Percentiles rank a stretch among this genome's conserved stretches.
phyloP scores from a whole-genome alignment of 1,284 basidiomycete genomes.

The Boletus coffeatus region DNA sequence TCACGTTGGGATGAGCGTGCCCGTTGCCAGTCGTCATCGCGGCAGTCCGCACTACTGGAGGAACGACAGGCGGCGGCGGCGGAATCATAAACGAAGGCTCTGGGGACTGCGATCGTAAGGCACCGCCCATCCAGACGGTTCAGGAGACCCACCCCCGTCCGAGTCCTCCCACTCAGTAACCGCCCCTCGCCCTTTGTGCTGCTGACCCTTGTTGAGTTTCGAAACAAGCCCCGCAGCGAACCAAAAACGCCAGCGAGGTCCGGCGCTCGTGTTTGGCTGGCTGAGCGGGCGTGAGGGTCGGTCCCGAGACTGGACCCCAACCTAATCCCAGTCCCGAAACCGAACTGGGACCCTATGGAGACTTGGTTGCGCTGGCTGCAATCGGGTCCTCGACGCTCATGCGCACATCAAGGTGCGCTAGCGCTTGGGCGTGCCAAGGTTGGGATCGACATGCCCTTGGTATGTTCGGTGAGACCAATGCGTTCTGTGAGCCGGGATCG shows the following conservation, averaged over 20 bases:
- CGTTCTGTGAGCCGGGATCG: too few species aligned
- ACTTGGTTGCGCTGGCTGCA: not conserved
- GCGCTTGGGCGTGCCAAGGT: not conserved
- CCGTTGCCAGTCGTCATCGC: not conserved
- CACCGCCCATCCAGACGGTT: too few species aligned
- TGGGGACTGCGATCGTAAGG: not conserved
- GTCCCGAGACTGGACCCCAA: not conserved
- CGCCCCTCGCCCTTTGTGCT: too few species aligned
- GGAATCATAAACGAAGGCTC: constrained; percentile 17
- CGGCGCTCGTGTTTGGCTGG: constrained; percentile 7
- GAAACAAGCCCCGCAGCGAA: constrained; percentile 25
- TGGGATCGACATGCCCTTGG: not conserved
- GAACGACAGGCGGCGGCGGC: constrained; percentile 18
- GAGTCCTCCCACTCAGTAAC: too few species aligned
- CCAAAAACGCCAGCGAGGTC: constrained; percentile 26
- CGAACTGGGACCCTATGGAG: not conserved
- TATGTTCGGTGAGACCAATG: too few species aligned
- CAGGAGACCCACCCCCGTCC: too few species aligned
- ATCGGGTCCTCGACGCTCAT: not conserved
- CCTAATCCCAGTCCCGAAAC: too few species aligned
- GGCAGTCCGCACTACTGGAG: not conserved
- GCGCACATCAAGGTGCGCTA: too few species aligned
- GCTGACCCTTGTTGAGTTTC: constrained; percentile 2
- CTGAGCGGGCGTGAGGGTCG: not conserved
- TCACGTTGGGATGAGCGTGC: constrained; percentile 7